phyloP scores from a whole-genome alignment of 495 filamentous ascomycete genomes.

The Lasiosphaeria hispida region DNA sequence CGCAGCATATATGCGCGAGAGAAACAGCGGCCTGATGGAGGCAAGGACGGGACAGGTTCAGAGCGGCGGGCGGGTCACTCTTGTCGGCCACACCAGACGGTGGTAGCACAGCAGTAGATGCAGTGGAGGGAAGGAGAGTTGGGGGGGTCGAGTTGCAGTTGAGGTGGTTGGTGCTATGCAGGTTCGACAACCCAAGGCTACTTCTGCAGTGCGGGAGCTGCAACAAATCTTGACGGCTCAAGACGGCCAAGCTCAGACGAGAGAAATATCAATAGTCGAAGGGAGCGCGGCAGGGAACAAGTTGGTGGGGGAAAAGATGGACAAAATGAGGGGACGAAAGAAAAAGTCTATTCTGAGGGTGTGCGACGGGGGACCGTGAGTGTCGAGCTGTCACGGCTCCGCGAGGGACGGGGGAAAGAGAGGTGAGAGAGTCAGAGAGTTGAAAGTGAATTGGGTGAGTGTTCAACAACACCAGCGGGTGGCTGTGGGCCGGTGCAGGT shows the following conservation, averaged over 20 bases:
- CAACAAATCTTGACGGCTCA: not conserved
- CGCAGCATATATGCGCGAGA: constrained; percentile 25
- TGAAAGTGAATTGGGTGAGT: constrained; percentile 20
- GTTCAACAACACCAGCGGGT: constrained; percentile 9
- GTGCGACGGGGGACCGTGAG: constrained; percentile 15
- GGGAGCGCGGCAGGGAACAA: not conserved
- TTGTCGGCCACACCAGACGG: constrained; percentile 12
- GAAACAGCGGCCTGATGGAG: constrained; percentile 10
- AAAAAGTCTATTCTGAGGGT: constrained; percentile 17
- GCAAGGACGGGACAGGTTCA: constrained; percentile 6
- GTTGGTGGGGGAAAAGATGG: constrained; percentile 15
- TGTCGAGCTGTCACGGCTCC: constrained; percentile 19
- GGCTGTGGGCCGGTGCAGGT: constrained; percentile 25
- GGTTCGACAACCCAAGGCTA: constrained; percentile 9
- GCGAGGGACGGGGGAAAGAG: constrained; percentile 20
- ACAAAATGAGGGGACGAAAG: constrained; percentile 19
- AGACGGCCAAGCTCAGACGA: not conserved
- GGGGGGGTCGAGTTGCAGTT: constrained; percentile 5
- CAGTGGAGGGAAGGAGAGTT: not conserved
- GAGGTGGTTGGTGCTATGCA: constrained; percentile 21
- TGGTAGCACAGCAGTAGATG: not conserved
- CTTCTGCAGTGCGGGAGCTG: not conserved
- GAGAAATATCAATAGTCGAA: too few species aligned
- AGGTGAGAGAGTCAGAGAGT: constrained; percentile 2
- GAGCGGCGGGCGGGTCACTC: constrained; percentile 16